These are phyloP conservation scores for Cryomyces antarcticus DNA, from an alignment of 495 filamentous ascomycete species.

Conservation along the genomic window DNA sequence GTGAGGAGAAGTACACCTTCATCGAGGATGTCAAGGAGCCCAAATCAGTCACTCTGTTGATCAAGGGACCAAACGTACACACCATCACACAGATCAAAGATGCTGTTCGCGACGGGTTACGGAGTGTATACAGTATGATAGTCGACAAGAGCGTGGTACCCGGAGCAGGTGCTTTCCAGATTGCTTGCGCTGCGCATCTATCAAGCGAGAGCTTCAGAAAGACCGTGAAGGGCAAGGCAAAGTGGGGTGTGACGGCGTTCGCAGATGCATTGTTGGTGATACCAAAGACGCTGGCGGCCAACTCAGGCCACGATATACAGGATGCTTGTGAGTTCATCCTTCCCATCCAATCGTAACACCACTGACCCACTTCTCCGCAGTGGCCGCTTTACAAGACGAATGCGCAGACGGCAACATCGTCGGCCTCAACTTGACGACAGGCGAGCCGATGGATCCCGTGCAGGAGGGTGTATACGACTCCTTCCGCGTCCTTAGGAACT, in stretches of 20 bases:
- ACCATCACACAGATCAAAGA: conserved; percentile 93
- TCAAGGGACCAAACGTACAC: conserved; percentile 93
- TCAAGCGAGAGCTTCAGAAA: conserved; percentile 63
- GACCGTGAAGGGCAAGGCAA: conserved; percentile 89
- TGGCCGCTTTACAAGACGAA: conserved; percentile 75
- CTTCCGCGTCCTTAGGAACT: conserved; percentile 84
- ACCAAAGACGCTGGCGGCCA: conserved; percentile 91
- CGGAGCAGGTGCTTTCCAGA: conserved; percentile 87
- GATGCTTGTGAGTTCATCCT: conserved; percentile 47
- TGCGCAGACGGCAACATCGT: conserved; percentile 63
- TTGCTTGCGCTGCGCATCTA: conserved; percentile 80
- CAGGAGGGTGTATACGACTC: conserved; percentile 88
- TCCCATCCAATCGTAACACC: background rate
- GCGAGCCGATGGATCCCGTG: conserved; percentile 89
- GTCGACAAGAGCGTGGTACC: conserved; percentile 89
- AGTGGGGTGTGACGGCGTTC: conserved; percentile 84
- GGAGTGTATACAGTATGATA: conserved; percentile 97
- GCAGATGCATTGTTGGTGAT: conserved; percentile 86
- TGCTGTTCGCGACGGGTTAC: conserved; percentile 86
- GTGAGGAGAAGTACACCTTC: conserved; percentile 98
- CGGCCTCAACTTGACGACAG: conserved; percentile 67
- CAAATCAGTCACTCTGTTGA: conserved; percentile 94
- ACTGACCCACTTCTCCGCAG: conserved; percentile 19
- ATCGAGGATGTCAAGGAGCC: conserved; percentile 96
- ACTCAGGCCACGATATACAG: conserved; percentile 90